A percentile compares a stretch with the other conserved stretches of the same genome.
These are phyloP conservation scores for Anethum foeniculum DNA, from an alignment of 140 eudicot genomes.

Conservation along the genomic window DNA sequence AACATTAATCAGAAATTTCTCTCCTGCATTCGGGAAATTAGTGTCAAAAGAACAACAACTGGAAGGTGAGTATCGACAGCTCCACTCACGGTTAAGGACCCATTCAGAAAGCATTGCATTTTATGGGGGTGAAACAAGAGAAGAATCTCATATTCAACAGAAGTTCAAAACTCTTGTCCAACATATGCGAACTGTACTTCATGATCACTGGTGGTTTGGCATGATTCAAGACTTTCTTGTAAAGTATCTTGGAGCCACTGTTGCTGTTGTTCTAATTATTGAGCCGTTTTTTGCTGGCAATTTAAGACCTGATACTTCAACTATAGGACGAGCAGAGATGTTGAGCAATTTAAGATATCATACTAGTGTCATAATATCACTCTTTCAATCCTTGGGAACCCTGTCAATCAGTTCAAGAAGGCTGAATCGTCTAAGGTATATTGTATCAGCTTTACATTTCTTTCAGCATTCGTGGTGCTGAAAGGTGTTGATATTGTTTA, in stretches of 20 bases:
- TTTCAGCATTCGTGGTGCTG: background rate
- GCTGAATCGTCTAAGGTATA: constrained; percentile 89
- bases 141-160: constrained; percentile 89
- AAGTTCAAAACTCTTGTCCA: constrained; percentile 61
- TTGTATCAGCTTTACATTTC: background rate
- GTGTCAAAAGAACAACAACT: constrained; percentile 93
- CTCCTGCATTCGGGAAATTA: constrained; percentile 92
- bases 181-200: constrained; percentile 80
- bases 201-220: constrained; percentile 99
- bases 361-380: constrained; percentile 89
- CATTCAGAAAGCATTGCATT: constrained; percentile 98
- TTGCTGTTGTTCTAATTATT: constrained; percentile 89
- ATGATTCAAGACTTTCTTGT: constrained; percentile 94
- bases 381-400: constrained; percentile 93
- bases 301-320: constrained; percentile 85
- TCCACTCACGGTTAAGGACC: constrained; percentile 91
- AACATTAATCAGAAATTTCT: constrained; percentile 70
- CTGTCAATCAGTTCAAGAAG: constrained; percentile 96
- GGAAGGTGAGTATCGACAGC: constrained; percentile 96
- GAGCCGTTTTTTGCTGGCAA: constrained; percentile 97
- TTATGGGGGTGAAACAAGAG: constrained; percentile 94
- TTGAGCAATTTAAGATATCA: constrained; percentile 96
- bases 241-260: constrained; percentile 99
- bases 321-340: constrained; percentile 98
- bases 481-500: background rate